Evolutionary conservation across 2,329 filamentous ascomycete species (phyloP), one percentile per base, ranked within the genome.

Genomic region (Botrytis sinoallii): DNA sequence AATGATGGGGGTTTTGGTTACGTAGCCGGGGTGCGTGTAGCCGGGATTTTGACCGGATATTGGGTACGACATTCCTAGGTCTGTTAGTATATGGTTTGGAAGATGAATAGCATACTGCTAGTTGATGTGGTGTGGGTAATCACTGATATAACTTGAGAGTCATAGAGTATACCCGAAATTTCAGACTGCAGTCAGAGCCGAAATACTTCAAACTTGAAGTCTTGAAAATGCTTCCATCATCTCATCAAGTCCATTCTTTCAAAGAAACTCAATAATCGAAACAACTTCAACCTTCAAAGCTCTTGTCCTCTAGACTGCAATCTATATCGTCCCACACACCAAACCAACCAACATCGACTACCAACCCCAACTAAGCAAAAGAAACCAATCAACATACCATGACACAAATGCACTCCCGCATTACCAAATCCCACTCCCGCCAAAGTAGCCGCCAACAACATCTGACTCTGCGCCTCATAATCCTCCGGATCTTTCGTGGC

Each of bases 381-480:
- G n/a, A 61, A 29, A 66, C 18, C 2, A 61, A 6, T 10, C 3
- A 25, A 71, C 74, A 71, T 76, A 81, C 81, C 91, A 81, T 93
- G 91, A 82, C 91, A 93, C 16, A 93, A 86, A 84, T 99, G 96
- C 3, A 99, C 96, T 68, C 97, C 96, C 1, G 97, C 97, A 79
- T 99, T 99, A 32, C 97, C 96, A 82, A 99, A 99, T 0, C 96
- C 96, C 4, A 99, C 94, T 64, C 96, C 96, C 0, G 97, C 96
- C 3, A 99, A 86, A 0, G 96, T 99, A 0, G 96, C 93, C 3
- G 96, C 96, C 32, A 99, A 89, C 44, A 99, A 87, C 97, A 99
- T 99, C 83, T 98, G 91, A 46, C 89, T 92, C 83, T 99, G 96
- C 0, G 97, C 97, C 82, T 98, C 96, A 75, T 89, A 87, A 82